Percentiles rank a stretch among this genome's conserved stretches.
phyloP scores from a whole-genome alignment of 2,329 filamentous ascomycete species.

The Penicillium sp. region DNA sequence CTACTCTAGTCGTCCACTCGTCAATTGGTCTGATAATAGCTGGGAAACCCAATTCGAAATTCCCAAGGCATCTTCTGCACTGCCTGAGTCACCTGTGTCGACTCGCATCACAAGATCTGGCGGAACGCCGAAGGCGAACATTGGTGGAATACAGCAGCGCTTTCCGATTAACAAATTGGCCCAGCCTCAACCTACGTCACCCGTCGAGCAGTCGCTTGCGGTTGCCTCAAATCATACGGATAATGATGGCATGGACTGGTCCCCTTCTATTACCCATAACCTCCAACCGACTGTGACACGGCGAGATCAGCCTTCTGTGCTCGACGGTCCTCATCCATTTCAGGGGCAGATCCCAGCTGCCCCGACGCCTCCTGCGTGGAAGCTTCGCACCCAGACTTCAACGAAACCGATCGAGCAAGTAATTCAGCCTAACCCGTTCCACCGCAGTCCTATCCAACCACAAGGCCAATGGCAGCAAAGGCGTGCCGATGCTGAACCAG shows the following conservation, averaged over 20 bases:
- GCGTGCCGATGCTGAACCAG: conserved; percentile 21
- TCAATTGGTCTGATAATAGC: conserved; percentile 42
- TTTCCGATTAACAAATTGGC: conserved; percentile 46
- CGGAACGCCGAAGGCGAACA: conserved; percentile 14
- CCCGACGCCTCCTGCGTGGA: conserved; percentile 42
- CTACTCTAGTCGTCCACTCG: conserved; percentile 42
- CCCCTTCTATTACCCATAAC: conserved; percentile 42
- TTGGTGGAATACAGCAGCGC: conserved; percentile 20
- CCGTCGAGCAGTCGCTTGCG: conserved; percentile 21
- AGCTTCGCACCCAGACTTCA: conserved; percentile 34
- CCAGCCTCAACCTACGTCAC: conserved; percentile 24
- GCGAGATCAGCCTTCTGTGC: conserved; percentile 29
- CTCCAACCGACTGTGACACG: conserved; percentile 33
- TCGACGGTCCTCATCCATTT: conserved; percentile 42
- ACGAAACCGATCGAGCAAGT: conserved; percentile 38
- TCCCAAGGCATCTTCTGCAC: conserved; percentile 16
- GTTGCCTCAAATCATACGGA: conserved; percentile 41
- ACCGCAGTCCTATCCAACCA: conserved; percentile 29
- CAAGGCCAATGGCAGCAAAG: conserved; percentile 23
- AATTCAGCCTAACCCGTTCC: conserved; percentile 39
- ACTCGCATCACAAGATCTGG: conserved; percentile 11
- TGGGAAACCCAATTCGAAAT: conserved; percentile 29
- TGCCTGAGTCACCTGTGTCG: conserved; percentile 13
- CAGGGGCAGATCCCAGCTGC: conserved; percentile 43
- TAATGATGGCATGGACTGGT: conserved; percentile 51